Percentiles rank a stretch among this genome's conserved stretches.
Conservation (phyloP, 331 rosid species). For the Malus hybrid region DNA sequence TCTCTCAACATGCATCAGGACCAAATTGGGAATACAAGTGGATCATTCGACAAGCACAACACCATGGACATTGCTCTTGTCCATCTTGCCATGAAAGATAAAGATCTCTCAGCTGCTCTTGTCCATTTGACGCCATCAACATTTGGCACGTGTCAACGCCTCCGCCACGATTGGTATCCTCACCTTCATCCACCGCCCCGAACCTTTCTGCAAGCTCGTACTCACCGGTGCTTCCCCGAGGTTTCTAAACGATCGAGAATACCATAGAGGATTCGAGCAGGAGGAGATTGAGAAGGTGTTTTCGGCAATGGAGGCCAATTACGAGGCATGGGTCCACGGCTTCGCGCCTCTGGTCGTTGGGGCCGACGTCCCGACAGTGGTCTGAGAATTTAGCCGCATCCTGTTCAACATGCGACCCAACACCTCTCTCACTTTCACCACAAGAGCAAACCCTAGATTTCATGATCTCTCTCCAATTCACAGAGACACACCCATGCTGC, state of each 20-base stretch:
- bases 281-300: constrained; percentile 60
- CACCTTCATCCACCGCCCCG: constrained; percentile 84
- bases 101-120: no score
- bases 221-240: constrained; percentile 94
- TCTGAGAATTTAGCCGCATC: constrained; percentile 72
- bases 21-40: no score
- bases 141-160: constrained; percentile 9
- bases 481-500: no score
- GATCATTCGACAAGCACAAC: no score
- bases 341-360: constrained; percentile 79
- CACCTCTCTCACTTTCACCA: constrained; percentile 21
- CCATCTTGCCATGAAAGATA: no score
- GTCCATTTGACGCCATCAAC: no score
- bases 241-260: constrained; percentile 77
- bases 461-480: no score
- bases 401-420: constrained; percentile 93
- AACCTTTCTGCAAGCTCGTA: constrained; percentile 80
- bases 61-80: no score
- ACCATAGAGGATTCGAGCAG: constrained; percentile 85
- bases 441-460: no score
- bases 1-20: no score
- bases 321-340: constrained; percentile 78
- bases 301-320: constrained; percentile 75
- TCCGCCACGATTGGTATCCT: constrained; percentile 95
- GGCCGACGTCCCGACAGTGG: constrained; percentile 77